Conservation (phyloP, 768 basidiomycete genomes). For the Suillus alpinus region DNA sequence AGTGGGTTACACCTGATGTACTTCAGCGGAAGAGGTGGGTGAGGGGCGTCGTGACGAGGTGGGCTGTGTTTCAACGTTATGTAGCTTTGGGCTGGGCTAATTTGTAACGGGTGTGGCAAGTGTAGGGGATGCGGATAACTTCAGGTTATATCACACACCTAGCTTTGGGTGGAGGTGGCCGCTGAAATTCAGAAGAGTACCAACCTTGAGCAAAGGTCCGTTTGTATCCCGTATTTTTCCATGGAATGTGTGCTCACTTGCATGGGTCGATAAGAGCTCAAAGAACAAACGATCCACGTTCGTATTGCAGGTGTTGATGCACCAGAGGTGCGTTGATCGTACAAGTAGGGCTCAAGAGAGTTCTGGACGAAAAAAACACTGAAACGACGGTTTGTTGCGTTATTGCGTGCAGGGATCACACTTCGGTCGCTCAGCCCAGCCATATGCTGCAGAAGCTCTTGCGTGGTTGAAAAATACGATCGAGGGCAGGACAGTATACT, state of each 20-base stretch:
- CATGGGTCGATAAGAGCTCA: conserved; percentile 51
- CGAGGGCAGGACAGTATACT: conserved; percentile 58
- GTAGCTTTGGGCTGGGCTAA: neutral
- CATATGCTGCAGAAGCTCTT: conserved; percentile 69
- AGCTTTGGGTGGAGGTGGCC: conserved; percentile 73
- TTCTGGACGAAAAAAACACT: neutral
- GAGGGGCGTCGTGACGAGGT: conserved; percentile 82
- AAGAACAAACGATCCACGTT: conserved; percentile 80
- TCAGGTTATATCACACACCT: conserved; percentile 82
- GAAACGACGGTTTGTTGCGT: neutral
- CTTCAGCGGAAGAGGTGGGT: conserved; percentile 63
- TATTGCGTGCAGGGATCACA: conserved; percentile 56
- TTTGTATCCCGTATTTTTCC: neutral
- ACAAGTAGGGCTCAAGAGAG: neutral
- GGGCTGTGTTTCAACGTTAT: conserved; percentile 14
- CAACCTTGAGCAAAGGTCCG: conserved; percentile 54
- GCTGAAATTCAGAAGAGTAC: conserved; percentile 64
- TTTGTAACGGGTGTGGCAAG: conserved; percentile 32
- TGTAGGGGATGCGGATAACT: conserved; percentile 87
- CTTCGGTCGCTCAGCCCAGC: conserved; percentile 80
- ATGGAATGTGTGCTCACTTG: neutral
- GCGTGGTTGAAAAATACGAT: conserved; percentile 64
- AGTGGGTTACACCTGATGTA: conserved; percentile 67
- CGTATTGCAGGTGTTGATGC: conserved; percentile 91
- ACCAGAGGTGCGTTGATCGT: conserved; percentile 64